Conservation (phyloP, 2,329 filamentous ascomycete genomes). For the Apiospora sp. region DNA sequence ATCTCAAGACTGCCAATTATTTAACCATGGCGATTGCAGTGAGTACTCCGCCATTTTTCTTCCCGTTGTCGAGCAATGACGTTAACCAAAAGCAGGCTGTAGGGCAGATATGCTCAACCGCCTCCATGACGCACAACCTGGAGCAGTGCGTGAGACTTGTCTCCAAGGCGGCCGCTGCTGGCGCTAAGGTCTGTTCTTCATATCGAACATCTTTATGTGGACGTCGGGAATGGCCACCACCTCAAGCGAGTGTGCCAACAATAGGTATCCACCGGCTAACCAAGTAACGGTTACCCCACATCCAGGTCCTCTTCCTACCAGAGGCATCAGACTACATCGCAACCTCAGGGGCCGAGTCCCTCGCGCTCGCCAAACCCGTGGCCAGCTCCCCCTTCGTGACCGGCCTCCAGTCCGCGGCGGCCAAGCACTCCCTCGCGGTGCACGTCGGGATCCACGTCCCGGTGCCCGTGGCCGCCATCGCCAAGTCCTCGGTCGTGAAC, state of each 20-base stretch:
- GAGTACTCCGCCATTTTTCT: not conserved
- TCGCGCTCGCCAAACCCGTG: slow-evolving; percentile 74
- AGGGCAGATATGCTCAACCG: slow-evolving; percentile 88
- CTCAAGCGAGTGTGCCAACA: not conserved
- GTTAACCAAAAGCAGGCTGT: slow-evolving; percentile 67
- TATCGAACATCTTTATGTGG: not conserved
- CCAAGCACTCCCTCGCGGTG: slow-evolving; percentile 70
- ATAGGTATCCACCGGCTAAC: slow-evolving; percentile 24
- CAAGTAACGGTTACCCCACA: slow-evolving; percentile 27
- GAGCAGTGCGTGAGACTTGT: slow-evolving; percentile 78
- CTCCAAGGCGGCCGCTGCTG: slow-evolving; percentile 74
- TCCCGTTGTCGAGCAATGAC: not conserved
- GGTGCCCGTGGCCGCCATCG: slow-evolving; percentile 49
- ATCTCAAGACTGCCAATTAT: not conserved
- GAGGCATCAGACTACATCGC: slow-evolving; percentile 93
- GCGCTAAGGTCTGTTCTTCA: slow-evolving; percentile 71
- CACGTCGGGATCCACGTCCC: slow-evolving; percentile 90
- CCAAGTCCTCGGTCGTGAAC: not conserved
- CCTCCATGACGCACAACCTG: slow-evolving; percentile 80
- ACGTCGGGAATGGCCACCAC: not conserved
- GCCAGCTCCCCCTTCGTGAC: slow-evolving; percentile 75
- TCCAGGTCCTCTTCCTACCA: slow-evolving; percentile 83
- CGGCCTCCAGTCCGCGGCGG: slow-evolving; percentile 76
- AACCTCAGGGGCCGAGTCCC: slow-evolving; percentile 69
- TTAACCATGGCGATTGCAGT: slow-evolving; percentile 20